A percentile compares a stretch with the other conserved stretches of the same genome.
Conservation (phyloP, 352 stramenopile species). For the Phytopythium aichiense region DNA sequence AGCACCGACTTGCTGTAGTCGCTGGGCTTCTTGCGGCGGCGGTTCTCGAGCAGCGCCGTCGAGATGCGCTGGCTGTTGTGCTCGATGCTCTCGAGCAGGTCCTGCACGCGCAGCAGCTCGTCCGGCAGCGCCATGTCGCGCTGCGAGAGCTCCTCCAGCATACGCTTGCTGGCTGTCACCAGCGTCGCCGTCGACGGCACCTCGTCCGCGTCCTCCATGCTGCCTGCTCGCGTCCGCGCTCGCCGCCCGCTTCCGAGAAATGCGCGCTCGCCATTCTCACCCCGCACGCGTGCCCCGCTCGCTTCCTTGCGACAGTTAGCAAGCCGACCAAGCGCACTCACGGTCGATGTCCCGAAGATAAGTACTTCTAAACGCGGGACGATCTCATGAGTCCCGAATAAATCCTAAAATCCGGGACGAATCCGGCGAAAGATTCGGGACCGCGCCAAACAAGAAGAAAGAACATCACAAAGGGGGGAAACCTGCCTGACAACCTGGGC, state of each 20-base stretch:
- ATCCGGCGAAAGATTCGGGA: conserved; percentile 2
- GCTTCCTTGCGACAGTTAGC: conserved; percentile 3
- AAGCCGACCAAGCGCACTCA: not conserved
- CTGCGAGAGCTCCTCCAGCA: conserved; percentile 32
- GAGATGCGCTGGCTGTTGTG: conserved; percentile 73
- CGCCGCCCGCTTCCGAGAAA: conserved; percentile 4
- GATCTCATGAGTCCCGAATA: not conserved
- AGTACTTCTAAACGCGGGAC: not conserved
- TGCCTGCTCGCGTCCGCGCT: not conserved
- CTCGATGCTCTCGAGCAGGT: conserved; percentile 62
- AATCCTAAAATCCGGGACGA: not conserved
- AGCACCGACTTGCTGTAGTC: conserved; percentile 11
- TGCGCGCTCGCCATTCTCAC: not conserved
- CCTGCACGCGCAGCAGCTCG: conserved; percentile 53
- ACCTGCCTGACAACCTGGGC: not conserved
- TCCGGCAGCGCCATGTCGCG: conserved; percentile 22
- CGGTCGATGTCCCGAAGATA: not conserved
- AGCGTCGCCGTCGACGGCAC: conserved; percentile 10
- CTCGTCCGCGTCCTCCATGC: conserved; percentile 6
- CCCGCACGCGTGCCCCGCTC: not conserved
- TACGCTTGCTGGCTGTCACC: conserved; percentile 23
- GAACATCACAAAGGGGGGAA: not conserved
- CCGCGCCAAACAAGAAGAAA: conserved; percentile 5
- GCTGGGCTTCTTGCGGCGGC: conserved; percentile 17
- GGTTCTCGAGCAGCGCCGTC: conserved; percentile 36